Base-by-base conservation (phyloP, 176 grass and related monocot genomes). In the Aegilops speltoides region DNA sequence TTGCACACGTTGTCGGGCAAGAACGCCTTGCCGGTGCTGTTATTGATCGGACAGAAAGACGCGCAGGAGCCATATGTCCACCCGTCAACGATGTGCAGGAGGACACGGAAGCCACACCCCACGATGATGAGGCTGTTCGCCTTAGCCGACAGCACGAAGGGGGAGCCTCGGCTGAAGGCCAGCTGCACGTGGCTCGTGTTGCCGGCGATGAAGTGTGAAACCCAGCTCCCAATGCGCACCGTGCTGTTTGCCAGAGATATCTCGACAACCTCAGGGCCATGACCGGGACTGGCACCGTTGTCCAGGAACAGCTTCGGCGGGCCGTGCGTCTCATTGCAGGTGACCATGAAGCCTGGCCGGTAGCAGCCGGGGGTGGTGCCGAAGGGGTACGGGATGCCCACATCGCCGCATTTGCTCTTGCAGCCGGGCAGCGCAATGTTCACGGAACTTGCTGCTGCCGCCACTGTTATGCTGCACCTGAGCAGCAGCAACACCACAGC, bases 291-390 rank as follows among this genome's bases (percentile, higher is more conserved):
- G 43, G 25, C 43, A 19, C 73, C 73, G 17, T 76, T 52, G 23
- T 76, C 73, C 25, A 76, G 43, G 73, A 76, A 76, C 43, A 76
- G 73, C 73, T 76, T 76, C 10, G 73, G 73, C 8, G 43, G 43
- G 10, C 2, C 2, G 43, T 50, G 46, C 25, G 73, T 76, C 73
- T 76, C 73, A 52, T 76, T 76, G 73, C 73, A 76, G 25, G 73
- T 52, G 73, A 76, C 73, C 43, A 76, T 31, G 73, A 76, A 76
- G 7, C 73, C 73, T 2, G 73, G 73, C 24, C 1, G 45, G 43
- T 48, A 52, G 45, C 73, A 76, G 14, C 43, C 73, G 1, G 43
- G 73, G 15, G 43, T 50, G 41, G 43, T 76, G 73, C 73, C 73
- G 43, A 76, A 76, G 43, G 73, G 73, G 8, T 76, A 76, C 1